Evolutionary conservation across 2,329 filamentous ascomycete species (phyloP), one percentile per base, ranked within the genome.

Genomic region (Venturiaceae sp.): DNA sequence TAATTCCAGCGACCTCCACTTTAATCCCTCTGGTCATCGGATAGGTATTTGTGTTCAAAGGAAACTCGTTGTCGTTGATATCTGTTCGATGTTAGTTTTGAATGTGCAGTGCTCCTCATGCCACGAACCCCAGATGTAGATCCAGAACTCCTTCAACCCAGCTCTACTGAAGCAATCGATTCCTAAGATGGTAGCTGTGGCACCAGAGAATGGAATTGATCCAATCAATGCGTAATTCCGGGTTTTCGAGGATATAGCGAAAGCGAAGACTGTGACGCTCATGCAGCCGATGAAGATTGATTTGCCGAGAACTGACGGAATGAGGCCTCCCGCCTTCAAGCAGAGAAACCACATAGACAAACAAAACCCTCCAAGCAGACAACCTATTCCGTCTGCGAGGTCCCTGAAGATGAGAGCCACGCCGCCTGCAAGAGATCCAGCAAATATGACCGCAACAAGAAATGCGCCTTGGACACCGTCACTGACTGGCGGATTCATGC

Each of bases 141-240:
- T 81, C 92, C 92, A 97, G 64, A 96, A 96, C 70, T 97, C 92
- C 71, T 96, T 96, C 65, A 95, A 75, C 0, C 92, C 92, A n/a
- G 91, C 90, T 62, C 84, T 80, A 66, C 86, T 92, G 66, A 92
- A 95, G 71, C 90, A 95, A 69, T 97, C 92, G 60, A 97, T 88
- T 2, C 92, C 92, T 2, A 97, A 73, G 14, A 95, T 82, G 0
- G 87, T 78, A 3, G 83, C 83, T 0, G 90, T 96, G 3, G 90
- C 86, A 7, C 92, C 92, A 4, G 84, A 80, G 67, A 96, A 95
- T 0, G 92, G 83, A 13, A 90, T 90, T 53, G 83, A 83, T 13
- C 77, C 76, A 37, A 96, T 92, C 53, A 95, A 74, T 1, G 84
- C 86, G 71, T 92, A 92, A 11, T 84, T 83, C 44, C 90, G 82